Evolutionary conservation across 495 filamentous ascomycete genomes (phyloP).

Genomic region (Geopyxis carbonaria): DNA sequence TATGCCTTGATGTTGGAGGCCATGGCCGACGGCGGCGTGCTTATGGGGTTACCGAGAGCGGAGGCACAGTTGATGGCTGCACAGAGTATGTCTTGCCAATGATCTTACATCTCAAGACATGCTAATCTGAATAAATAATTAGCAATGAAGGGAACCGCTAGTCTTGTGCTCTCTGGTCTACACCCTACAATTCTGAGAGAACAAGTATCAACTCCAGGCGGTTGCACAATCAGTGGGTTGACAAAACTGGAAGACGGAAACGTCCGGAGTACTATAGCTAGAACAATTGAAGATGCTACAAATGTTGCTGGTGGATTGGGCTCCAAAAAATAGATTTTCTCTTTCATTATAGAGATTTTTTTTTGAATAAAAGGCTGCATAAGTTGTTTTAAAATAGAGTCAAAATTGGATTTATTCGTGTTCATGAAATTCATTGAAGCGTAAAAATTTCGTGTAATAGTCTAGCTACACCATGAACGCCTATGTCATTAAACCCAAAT

Average conservation of each 20-base stretch:
- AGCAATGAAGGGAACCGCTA: slow-evolving; percentile 48
- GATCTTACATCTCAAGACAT: too few species aligned
- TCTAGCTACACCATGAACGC: too few species aligned
- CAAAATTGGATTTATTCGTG: too few species aligned
- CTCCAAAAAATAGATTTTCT: slow-evolving; percentile 26
- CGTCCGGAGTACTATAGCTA: slow-evolving; percentile 50
- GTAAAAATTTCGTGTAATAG: too few species aligned
- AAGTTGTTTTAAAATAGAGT: too few species aligned
- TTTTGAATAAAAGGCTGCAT: too few species aligned
- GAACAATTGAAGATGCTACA: slow-evolving; percentile 61
- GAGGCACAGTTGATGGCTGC: slow-evolving; percentile 70
- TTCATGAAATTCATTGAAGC: too few species aligned
- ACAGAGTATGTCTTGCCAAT: slow-evolving; percentile 39
- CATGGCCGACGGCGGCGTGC: slow-evolving; percentile 59
- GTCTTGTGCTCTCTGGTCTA: slow-evolving; percentile 51
- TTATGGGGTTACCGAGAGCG: slow-evolving; percentile 60
- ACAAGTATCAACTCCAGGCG: slow-evolving; percentile 63
- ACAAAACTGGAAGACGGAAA: slow-evolving; percentile 60
- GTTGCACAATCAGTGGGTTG: slow-evolving; percentile 63
- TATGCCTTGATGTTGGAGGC: slow-evolving; percentile 63
- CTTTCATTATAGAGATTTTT: too few species aligned
- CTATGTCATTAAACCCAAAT: too few species aligned
- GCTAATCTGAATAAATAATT: too few species aligned
- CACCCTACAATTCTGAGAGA: slow-evolving; percentile 61
- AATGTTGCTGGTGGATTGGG: slow-evolving; percentile 59